Conservation (phyloP, 1,284 basidiomycete species). For the Tetrapyrgos nigripes region DNA sequence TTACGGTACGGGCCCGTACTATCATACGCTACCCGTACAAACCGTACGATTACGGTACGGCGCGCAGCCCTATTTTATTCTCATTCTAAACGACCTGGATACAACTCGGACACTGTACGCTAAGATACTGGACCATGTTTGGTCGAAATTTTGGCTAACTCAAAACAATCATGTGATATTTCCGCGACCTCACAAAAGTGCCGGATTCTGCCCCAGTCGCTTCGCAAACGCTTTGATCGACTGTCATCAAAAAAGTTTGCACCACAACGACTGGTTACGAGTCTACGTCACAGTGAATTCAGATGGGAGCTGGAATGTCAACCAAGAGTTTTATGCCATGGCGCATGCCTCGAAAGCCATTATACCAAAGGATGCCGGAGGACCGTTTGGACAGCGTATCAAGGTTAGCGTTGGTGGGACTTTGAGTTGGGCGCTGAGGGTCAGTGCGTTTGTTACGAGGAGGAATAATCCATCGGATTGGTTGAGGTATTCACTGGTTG, state of each 20-base stretch:
- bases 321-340: constrained; percentile 81
- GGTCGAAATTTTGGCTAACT: neutral
- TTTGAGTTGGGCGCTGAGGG: constrained; percentile 63
- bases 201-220: neutral
- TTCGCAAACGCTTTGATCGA: neutral
- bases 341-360: constrained; percentile 78
- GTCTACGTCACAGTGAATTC: constrained; percentile 68
- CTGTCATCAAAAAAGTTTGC: too few species aligned
- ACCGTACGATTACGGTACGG: too few species aligned
- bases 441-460: constrained; percentile 68
- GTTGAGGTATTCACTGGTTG: constrained; percentile 71
- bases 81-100: neutral
- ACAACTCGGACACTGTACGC: neutral
- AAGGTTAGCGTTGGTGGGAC: constrained; percentile 64
- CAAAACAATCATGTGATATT: neutral
- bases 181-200: neutral
- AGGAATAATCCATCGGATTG: constrained; percentile 62
- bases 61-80: too few species aligned
- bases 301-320: constrained; percentile 64
- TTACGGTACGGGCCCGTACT: too few species aligned
- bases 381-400: constrained; percentile 73
- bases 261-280: too few species aligned
- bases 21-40: too few species aligned
- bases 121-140: neutral
- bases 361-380: constrained; percentile 68